These are phyloP conservation scores for Pistacia integerrima DNA, from an alignment of 345 rosid genomes.

Conservation along the genomic window DNA sequence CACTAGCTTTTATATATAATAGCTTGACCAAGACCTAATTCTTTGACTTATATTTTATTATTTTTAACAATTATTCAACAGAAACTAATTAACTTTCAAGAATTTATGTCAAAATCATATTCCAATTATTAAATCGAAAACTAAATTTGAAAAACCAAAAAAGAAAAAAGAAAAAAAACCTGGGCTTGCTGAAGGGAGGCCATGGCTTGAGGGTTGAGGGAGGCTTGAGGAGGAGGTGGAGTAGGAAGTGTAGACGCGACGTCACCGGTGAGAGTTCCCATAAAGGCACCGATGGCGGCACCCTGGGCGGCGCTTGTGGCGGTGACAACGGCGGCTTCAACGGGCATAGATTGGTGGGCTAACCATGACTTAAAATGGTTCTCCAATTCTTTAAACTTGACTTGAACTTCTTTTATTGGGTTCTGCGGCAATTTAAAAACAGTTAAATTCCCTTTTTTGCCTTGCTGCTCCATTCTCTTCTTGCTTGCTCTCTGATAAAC, in stretches of 20 bases:
- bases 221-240: conserved; percentile 44
- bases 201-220: conserved; percentile 78
- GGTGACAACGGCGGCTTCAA: conserved; percentile 79
- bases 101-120: too few species aligned
- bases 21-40: too few species aligned
- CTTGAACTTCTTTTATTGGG: conserved; percentile 56
- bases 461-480: conserved; percentile 45
- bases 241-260: conserved; percentile 45
- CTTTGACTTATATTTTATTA: too few species aligned
- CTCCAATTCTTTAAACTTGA: conserved; percentile 65
- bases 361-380: conserved; percentile 69
- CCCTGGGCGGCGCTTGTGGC: conserved; percentile 77
- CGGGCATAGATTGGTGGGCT: conserved; percentile 68
- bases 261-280: conserved; percentile 74
- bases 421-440: conserved; percentile 49
- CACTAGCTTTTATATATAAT: too few species aligned
- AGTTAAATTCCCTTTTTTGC: conserved; percentile 44
- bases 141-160: too few species aligned
- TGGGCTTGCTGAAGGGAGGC: conserved; percentile 88
- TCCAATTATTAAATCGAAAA: too few species aligned
- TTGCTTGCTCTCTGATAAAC: not conserved
- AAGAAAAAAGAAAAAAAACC: conserved; percentile 32
- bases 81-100: too few species aligned
- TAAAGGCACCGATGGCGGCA: conserved; percentile 77
- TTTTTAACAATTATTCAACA: too few species aligned